Evolutionary conservation across 345 rosid species (phyloP).

Genomic region (Jatropha curcas): DNA sequence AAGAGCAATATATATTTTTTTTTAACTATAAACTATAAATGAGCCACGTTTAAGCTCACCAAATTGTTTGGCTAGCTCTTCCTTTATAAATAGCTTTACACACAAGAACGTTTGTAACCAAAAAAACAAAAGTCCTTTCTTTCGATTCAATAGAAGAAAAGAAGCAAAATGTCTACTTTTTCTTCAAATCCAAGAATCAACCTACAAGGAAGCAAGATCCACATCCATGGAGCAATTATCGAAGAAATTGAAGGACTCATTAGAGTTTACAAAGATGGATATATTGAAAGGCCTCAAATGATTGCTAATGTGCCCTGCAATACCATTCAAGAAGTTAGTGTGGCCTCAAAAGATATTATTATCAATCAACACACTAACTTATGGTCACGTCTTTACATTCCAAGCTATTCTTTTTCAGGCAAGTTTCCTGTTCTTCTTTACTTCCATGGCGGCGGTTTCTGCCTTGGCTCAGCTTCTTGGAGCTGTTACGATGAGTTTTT

Average conservation of each 20-base stretch:
- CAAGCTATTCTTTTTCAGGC: neutral
- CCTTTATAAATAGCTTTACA: too few species aligned
- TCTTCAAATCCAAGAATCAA: constrained; percentile 23
- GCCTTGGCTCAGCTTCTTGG: constrained; percentile 35
- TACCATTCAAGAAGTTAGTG: neutral
- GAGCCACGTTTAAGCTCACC: too few species aligned
- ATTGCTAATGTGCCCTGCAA: constrained; percentile 20
- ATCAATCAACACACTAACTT: constrained; percentile 21
- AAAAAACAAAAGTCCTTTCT: too few species aligned
- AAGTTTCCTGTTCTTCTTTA: constrained; percentile 28
- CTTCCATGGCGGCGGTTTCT: constrained; percentile 40
- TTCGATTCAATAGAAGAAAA: too few species aligned
- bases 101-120: too few species aligned
- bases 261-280: constrained; percentile 31
- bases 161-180: constrained; percentile 19
- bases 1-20: too few species aligned
- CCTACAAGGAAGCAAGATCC: constrained; percentile 9
- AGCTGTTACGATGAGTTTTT: constrained; percentile 27
- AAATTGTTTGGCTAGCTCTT: too few species aligned
- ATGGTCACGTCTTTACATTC: constrained; percentile 26
- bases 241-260: constrained; percentile 35
- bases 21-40: too few species aligned
- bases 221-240: constrained; percentile 6
- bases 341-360: constrained; percentile 18
- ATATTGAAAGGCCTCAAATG: constrained; percentile 25